phyloP scores from a whole-genome alignment of 768 basidiomycete genomes.

The Rickenella mellea region DNA sequence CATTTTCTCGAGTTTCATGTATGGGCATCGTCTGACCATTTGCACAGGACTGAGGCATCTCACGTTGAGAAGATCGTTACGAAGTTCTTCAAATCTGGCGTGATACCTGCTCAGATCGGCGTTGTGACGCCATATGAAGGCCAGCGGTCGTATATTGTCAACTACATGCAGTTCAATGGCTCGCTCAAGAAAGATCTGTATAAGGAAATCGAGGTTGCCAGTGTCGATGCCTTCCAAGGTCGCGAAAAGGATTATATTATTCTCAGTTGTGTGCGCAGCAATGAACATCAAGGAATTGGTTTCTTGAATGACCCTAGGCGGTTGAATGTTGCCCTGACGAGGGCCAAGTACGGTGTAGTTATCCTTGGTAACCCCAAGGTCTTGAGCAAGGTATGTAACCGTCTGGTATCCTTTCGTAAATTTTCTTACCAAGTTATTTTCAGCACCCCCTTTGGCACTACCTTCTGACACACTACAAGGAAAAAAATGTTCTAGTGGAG shows the following conservation, averaged over 20 bases:
- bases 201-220: slow-evolving; percentile 98
- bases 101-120: slow-evolving; percentile 90
- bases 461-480: slow-evolving; percentile 97
- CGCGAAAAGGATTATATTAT: slow-evolving; percentile 99
- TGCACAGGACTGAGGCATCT: slow-evolving; percentile 83
- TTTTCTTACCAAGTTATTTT: slow-evolving; percentile 9
- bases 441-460: slow-evolving; percentile 99
- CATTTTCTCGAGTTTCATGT: slow-evolving; percentile 5
- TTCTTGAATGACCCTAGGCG: slow-evolving; percentile 97
- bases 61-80: slow-evolving; percentile 99
- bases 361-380: slow-evolving; percentile 99
- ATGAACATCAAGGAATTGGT: slow-evolving; percentile 98
- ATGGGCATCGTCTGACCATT: slow-evolving; percentile 4
- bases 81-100: slow-evolving; percentile 99
- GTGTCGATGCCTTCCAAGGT: slow-evolving; percentile 98
- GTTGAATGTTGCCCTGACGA: slow-evolving; percentile 91
- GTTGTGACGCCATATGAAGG: slow-evolving; percentile 99
- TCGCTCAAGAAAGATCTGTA: slow-evolving; percentile 97
- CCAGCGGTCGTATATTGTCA: slow-evolving; percentile 95
- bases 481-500: slow-evolving; percentile 87
- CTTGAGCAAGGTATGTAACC: slow-evolving; percentile 76
- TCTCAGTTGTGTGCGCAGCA: slow-evolving; percentile 92
- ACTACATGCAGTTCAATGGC: slow-evolving; percentile 99
- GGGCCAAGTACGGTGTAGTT: slow-evolving; percentile 97
- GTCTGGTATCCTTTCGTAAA: slow-evolving; percentile 1